phyloP scores from a whole-genome alignment of 768 basidiomycete species.

The Suillus tomentosus region DNA sequence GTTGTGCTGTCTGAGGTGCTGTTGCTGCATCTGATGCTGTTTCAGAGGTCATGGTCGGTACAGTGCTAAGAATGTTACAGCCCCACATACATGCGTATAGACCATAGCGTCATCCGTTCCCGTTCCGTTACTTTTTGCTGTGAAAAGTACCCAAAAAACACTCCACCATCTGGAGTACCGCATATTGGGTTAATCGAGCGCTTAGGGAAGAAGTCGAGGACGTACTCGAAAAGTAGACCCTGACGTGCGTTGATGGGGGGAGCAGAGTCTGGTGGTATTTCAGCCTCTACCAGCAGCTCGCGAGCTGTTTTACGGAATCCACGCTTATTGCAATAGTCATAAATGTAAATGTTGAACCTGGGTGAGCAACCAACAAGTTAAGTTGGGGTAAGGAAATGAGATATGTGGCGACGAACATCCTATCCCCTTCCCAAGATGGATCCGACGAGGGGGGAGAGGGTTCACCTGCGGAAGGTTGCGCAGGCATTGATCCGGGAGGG shows the following conservation, averaged over 20 bases:
- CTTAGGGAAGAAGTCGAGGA: neutral
- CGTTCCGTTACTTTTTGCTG: constrained; percentile 69
- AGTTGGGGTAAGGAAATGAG: constrained; percentile 8
- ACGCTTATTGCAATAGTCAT: constrained; percentile 82
- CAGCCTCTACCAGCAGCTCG: constrained; percentile 68
- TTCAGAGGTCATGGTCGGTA: constrained; percentile 15
- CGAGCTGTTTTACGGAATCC: constrained; percentile 74
- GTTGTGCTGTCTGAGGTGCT: constrained; percentile 36
- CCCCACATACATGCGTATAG: constrained; percentile 63
- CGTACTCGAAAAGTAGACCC: constrained; percentile 82
- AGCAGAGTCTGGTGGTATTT: constrained; percentile 57
- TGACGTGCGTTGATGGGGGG: constrained; percentile 85
- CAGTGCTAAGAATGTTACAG: constrained; percentile 3
- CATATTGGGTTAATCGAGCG: constrained; percentile 13
- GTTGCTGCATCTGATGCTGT: constrained; percentile 40
- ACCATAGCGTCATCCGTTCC: constrained; percentile 72
- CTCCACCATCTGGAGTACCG: constrained; percentile 72
- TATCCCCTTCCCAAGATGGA: constrained; percentile 82
- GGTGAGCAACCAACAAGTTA: constrained; percentile 15
- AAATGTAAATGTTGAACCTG: constrained; percentile 90
- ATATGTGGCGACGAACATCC: constrained; percentile 55
- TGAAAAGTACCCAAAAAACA: constrained; percentile 86
- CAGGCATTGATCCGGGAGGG: constrained; percentile 30
- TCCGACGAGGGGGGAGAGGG: constrained; percentile 25
- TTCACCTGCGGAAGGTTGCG: constrained; percentile 14